These are phyloP conservation scores for Alternaria longipes DNA, from an alignment of 2,329 filamentous ascomycete species.

Conservation along the genomic window DNA sequence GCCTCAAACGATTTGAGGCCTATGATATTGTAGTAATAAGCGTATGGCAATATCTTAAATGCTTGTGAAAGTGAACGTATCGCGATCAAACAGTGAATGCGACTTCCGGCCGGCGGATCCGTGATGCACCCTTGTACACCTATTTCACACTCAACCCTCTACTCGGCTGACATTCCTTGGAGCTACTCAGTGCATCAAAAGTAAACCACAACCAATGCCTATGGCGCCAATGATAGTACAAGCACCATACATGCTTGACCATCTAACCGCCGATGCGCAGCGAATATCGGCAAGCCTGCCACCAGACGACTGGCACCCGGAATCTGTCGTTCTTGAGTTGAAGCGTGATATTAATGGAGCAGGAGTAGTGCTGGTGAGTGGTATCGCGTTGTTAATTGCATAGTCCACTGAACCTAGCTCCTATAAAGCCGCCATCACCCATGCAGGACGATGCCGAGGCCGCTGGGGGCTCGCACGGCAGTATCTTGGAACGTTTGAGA, in stretches of 20 bases:
- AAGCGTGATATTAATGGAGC: slow-evolving; percentile 15
- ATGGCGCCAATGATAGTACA: not conserved
- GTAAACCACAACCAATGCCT: not conserved
- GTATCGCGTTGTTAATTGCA: not conserved
- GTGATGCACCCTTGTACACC: not conserved
- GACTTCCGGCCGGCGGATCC: not conserved
- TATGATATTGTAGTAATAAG: not conserved
- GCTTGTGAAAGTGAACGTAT: not conserved
- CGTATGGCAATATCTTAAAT: not conserved
- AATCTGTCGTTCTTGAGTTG: slow-evolving; percentile 8
- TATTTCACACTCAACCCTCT: not conserved
- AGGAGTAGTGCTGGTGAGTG: slow-evolving; percentile 16
- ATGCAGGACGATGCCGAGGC: not conserved
- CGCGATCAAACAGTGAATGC: not conserved
- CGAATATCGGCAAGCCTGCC: slow-evolving; percentile 24
- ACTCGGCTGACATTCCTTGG: not conserved
- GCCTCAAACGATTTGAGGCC: not conserved
- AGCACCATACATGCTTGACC: slow-evolving; percentile 28
- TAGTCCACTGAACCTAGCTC: not conserved
- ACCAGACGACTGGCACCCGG: slow-evolving; percentile 25
- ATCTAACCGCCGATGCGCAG: slow-evolving; percentile 23
- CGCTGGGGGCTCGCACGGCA: not conserved
- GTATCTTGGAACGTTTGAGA: not conserved
- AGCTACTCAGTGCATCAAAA: not conserved
- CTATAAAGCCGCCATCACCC: slow-evolving; percentile 1